Base-by-base conservation (phyloP, 2,329 filamentous ascomycete genomes). In the Stemphylium lycopersici region DNA sequence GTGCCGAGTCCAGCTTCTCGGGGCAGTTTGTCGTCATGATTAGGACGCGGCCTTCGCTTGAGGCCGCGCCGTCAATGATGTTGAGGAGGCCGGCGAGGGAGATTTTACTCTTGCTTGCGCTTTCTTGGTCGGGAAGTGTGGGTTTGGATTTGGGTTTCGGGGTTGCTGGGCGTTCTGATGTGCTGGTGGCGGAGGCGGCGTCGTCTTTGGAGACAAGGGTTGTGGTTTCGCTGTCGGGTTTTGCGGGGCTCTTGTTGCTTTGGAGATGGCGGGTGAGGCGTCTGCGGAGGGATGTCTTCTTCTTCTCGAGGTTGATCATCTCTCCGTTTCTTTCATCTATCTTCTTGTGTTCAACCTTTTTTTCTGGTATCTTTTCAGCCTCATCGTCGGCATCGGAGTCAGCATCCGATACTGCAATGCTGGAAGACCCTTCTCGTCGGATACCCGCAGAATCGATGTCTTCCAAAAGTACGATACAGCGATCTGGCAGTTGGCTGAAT, bases 31-130 rank as follows among this genome's bases (percentile, higher is more conserved):
- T 65, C 1, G 69, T 71, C 67, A 71, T 71, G 33, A 71, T 59
- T 2, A 72, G 45, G 7, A 72, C 56, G 5, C 54, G 46, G 4
- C 54, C 90, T 76, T 93, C 90, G 64, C 90, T 89, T 3, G 87
- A 89, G 1, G 88, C 89, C 1, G 92, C 90, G 49, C 91, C 90
- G 66, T 96, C 90, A 36, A 96, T 91, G 53, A 89, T 88, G 73
- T 96, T 96, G 46, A 96, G 82, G 1, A 96, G 81, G 0, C 90
- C 90, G 0, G 89, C 90, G 2, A 95, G 81, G 0, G 89, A 90
- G 39, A 95, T 90, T n/a, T 82, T 75, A 12, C 72, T 49, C 13
- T 49, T 48, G n/a, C 6, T 48, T 29, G 8, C 26, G 6, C 26
- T 22, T 12, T 48, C 42, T 34, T 52, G 42, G 15, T 16, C 22